A percentile compares a stretch with the other conserved stretches of the same genome.
These are phyloP conservation scores for Aspergillus egyptiacus DNA, from an alignment of 495 filamentous ascomycete genomes.

Conservation along the genomic window DNA sequence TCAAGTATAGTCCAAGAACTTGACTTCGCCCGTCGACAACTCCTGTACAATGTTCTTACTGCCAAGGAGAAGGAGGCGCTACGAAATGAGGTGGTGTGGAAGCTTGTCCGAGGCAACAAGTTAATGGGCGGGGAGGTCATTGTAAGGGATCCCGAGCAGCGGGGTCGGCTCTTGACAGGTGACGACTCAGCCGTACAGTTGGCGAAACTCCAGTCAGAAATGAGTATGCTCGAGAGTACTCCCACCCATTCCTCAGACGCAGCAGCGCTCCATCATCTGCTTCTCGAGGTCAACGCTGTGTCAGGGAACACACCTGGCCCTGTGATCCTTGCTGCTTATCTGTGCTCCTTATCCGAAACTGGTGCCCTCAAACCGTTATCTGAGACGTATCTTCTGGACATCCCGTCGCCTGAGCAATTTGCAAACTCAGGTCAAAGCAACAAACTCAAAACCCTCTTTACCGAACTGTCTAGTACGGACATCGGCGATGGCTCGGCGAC, in stretches of 20 bases:
- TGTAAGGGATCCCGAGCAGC: slow-evolving; percentile 76
- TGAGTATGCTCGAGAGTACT: slow-evolving; percentile 84
- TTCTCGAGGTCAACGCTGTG: slow-evolving; percentile 77
- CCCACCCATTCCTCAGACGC: slow-evolving; percentile 61
- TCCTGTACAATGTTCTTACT: slow-evolving; percentile 89
- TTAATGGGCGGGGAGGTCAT: slow-evolving; percentile 86
- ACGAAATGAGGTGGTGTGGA: slow-evolving; percentile 87
- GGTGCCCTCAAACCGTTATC: slow-evolving; percentile 61
- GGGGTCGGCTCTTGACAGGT: slow-evolving; percentile 80
- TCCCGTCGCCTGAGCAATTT: slow-evolving; percentile 66
- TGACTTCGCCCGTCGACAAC: slow-evolving; percentile 77
- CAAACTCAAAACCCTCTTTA: slow-evolving; percentile 79
- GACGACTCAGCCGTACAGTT: slow-evolving; percentile 92
- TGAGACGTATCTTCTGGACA: slow-evolving; percentile 74
- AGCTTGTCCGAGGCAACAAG: slow-evolving; percentile 89
- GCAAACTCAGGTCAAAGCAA: slow-evolving; percentile 49
- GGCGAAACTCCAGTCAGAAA: slow-evolving; percentile 84
- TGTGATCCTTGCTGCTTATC: slow-evolving; percentile 70
- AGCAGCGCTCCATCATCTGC: slow-evolving; percentile 72
- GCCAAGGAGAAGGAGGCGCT: slow-evolving; percentile 67
- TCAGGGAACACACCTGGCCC: slow-evolving; percentile 64
- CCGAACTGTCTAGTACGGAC: slow-evolving; percentile 74
- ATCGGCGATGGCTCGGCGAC: slow-evolving; percentile 68
- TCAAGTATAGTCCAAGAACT: slow-evolving; percentile 71
- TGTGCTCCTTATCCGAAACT: slow-evolving; percentile 63